Conservation (phyloP, 73 alveolate species). For the Paramecium tetraurelia region DNA sequence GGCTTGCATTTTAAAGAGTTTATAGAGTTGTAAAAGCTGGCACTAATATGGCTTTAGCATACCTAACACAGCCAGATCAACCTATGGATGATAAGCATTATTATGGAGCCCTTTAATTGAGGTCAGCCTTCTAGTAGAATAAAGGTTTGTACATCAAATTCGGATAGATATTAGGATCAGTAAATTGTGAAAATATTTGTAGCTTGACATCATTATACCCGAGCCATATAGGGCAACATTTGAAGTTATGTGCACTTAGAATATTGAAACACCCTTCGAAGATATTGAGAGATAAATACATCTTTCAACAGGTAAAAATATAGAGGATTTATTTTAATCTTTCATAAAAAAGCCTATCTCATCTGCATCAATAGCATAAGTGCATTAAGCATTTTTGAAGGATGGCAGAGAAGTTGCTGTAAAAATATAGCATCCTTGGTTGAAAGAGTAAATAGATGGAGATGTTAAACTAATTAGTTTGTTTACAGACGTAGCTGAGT, state of each 20-base stretch:
- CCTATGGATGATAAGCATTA: conserved; percentile 64
- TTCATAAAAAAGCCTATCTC: conserved; percentile 68
- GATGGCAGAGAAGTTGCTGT: conserved; percentile 76
- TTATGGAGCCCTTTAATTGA: conserved; percentile 59
- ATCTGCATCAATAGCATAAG: conserved; percentile 76
- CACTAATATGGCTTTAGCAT: conserved; percentile 53
- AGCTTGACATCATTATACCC: conserved; percentile 71
- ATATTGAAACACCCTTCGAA: conserved; percentile 61
- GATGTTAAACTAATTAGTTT: conserved; percentile 64
- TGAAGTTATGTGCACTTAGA: conserved; percentile 70
- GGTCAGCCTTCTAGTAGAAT: conserved; percentile 70
- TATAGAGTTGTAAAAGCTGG: conserved; percentile 60
- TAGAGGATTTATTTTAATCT: conserved; percentile 69
- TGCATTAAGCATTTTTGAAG: conserved; percentile 68
- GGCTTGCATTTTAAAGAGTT: conserved; percentile 43
- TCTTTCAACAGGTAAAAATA: conserved; percentile 52
- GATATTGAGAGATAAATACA: conserved; percentile 61
- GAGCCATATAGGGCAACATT: conserved; percentile 69
- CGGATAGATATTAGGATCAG: conserved; percentile 72
- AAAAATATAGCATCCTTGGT: conserved; percentile 72
- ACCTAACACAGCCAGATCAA: conserved; percentile 10
- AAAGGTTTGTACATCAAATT: conserved; percentile 76
- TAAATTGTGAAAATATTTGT: neutral
- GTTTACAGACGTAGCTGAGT: conserved; percentile 67
- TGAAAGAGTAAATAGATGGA: conserved; percentile 67